phyloP scores from a whole-genome alignment of 257 asterid species.

The Verbascum thapsus region DNA sequence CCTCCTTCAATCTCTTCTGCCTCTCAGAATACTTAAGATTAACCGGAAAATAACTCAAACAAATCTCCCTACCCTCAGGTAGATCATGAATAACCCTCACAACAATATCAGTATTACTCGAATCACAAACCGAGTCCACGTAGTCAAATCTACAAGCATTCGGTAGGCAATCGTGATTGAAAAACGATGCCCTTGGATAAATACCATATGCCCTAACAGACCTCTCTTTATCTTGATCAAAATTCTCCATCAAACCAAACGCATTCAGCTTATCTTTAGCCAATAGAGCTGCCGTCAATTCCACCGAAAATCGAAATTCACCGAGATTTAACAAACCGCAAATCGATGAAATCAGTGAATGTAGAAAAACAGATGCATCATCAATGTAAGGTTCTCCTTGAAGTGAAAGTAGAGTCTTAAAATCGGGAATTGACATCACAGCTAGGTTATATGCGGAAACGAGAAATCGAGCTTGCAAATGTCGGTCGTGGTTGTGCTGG shows the following conservation, averaged over 20 bases:
- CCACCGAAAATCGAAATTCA: conserved; percentile 47
- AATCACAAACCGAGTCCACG: conserved; percentile 47
- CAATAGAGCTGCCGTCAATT: conserved; percentile 66
- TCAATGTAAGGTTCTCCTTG: conserved; percentile 57
- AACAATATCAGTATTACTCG: conserved; percentile 52
- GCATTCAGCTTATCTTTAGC: conserved; percentile 86
- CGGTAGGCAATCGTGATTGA: conserved; percentile 97
- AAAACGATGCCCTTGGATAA: conserved; percentile 78
- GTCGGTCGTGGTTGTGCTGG: conserved; percentile 42
- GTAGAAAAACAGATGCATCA: conserved; percentile 46
- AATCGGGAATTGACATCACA: conserved; percentile 41
- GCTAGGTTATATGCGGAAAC: conserved; percentile 62
- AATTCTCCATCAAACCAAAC: conserved; percentile 89
- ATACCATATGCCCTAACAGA: conserved; percentile 87
- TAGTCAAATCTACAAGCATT: conserved; percentile 95
- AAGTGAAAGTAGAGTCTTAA: conserved; percentile 60
- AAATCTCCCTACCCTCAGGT: conserved; percentile 72
- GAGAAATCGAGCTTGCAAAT: conserved; percentile 54
- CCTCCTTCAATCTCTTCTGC: conserved; percentile 81
- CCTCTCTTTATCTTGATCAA: conserved; percentile 46
- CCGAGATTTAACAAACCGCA: conserved; percentile 33
- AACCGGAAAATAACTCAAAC: conserved; percentile 91
- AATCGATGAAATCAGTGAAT: conserved; percentile 45
- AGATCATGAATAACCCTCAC: conserved; percentile 82
- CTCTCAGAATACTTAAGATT: conserved; percentile 74